Evolutionary conservation across 768 basidiomycete genomes (phyloP).

Genomic region (Asterophora parasitica): DNA sequence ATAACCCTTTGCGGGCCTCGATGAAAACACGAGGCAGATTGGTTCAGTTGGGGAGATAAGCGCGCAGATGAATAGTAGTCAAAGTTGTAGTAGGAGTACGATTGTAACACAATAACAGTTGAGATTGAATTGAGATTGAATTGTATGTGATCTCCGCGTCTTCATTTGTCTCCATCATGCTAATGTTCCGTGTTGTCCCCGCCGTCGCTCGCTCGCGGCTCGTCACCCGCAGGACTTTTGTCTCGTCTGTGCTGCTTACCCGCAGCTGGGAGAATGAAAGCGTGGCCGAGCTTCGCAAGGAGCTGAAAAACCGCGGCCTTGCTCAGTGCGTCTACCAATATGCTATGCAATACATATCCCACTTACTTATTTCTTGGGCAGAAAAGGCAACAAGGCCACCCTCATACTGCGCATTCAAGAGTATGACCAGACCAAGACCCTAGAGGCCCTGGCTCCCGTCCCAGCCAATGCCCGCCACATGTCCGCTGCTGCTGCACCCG

Average conservation of each 20-base stretch:
- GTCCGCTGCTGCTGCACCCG: constrained; percentile 18
- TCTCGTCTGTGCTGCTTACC: constrained; percentile 53
- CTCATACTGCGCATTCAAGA: constrained; percentile 52
- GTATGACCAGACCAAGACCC: constrained; percentile 33
- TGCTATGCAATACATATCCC: background rate
- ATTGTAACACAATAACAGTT: constrained; percentile 16
- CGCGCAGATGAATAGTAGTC: too few relatives aligned
- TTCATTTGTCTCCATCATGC: too few relatives aligned
- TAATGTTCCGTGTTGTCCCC: constrained; percentile 19
- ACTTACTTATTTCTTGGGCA: constrained; percentile 20
- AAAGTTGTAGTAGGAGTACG: too few relatives aligned
- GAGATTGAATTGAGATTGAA: too few relatives aligned
- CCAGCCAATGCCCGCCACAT: constrained; percentile 22
- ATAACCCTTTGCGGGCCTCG: constrained; percentile 31
- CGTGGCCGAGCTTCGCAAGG: constrained; percentile 43
- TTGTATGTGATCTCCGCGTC: too few relatives aligned
- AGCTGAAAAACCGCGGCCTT: constrained; percentile 53
- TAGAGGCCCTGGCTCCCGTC: constrained; percentile 18
- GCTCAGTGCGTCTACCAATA: constrained; percentile 44
- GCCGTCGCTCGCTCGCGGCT: constrained; percentile 16
- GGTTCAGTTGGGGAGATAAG: background rate
- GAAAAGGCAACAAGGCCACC: constrained; percentile 55
- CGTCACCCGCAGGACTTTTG: constrained; percentile 30
- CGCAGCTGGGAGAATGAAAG: constrained; percentile 52
- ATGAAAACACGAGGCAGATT: constrained; percentile 57